phyloP scores from a whole-genome alignment of 441 rosid species.

The Populus tomentosa region DNA sequence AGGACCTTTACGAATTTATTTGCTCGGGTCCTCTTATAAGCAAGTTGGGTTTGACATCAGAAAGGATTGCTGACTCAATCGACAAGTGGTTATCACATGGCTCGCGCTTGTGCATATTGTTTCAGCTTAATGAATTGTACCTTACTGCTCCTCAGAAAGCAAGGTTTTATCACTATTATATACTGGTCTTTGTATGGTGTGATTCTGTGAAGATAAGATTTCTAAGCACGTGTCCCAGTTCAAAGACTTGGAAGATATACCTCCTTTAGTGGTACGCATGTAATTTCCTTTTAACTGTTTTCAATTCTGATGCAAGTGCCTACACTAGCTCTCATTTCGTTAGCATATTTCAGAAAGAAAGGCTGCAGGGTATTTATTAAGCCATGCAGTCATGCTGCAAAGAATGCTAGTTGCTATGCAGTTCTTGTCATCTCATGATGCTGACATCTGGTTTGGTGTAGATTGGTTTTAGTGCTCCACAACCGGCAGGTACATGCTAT shows the following conservation, averaged over 20 bases:
- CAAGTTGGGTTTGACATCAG: slow-evolving; percentile 53
- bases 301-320: slow-evolving; percentile 6
- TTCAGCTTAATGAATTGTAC: slow-evolving; percentile 63
- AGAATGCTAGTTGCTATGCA: background rate
- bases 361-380: background rate
- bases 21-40: slow-evolving; percentile 80
- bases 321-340: background rate
- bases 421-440: slow-evolving; percentile 9
- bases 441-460: slow-evolving; percentile 27
- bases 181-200: slow-evolving; percentile 89
- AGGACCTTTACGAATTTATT: slow-evolving; percentile 73
- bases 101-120: slow-evolving; percentile 53
- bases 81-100: slow-evolving; percentile 86
- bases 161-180: slow-evolving; percentile 82
- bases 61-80: slow-evolving; percentile 57
- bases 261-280: slow-evolving; percentile 80
- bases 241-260: slow-evolving; percentile 57
- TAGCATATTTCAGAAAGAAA: background rate
- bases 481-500: slow-evolving; percentile 59
- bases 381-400: background rate
- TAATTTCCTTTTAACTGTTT: background rate
- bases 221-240: slow-evolving; percentile 52
- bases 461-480: slow-evolving; percentile 99
- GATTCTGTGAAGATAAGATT: slow-evolving; percentile 79
- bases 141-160: slow-evolving; percentile 69